Evolutionary conservation across 2,329 filamentous ascomycete genomes (phyloP).

Genomic region (Microsporum canis): DNA sequence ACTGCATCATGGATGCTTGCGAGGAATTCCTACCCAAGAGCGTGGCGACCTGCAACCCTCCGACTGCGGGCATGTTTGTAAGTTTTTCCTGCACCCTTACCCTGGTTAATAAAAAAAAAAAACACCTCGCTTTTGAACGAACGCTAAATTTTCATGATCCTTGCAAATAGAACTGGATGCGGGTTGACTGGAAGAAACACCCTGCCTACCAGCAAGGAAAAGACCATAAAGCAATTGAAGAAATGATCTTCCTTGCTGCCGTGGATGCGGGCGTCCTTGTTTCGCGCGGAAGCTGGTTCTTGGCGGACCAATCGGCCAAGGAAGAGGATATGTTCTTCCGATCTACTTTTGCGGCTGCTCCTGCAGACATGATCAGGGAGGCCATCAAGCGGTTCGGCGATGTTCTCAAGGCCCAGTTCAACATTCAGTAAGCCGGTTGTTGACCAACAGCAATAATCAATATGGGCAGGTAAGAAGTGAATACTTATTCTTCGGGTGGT

Average conservation of each 20-base stretch:
- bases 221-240: conserved; percentile 51
- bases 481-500: background rate
- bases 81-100: conserved; percentile 30
- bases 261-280: conserved; percentile 69
- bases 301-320: conserved; percentile 53
- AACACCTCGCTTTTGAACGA: background rate
- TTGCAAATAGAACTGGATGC: conserved; percentile 35
- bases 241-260: conserved; percentile 69
- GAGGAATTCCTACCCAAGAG: conserved; percentile 61
- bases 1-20: conserved; percentile 67
- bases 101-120: background rate
- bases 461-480: background rate
- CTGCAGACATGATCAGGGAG: conserved; percentile 55
- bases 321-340: conserved; percentile 69
- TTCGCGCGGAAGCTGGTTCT: conserved; percentile 84
- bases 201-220: conserved; percentile 29
- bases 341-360: conserved; percentile 77
- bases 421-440: background rate
- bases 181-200: conserved; percentile 37
- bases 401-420: conserved; percentile 54
- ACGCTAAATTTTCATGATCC: background rate
- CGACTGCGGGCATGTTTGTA: conserved; percentile 88
- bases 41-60: conserved; percentile 65
- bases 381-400: conserved; percentile 65
- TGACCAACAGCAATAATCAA: background rate